phyloP scores from a whole-genome alignment of 257 asterid genomes.

The Gardenia jasminoides region DNA sequence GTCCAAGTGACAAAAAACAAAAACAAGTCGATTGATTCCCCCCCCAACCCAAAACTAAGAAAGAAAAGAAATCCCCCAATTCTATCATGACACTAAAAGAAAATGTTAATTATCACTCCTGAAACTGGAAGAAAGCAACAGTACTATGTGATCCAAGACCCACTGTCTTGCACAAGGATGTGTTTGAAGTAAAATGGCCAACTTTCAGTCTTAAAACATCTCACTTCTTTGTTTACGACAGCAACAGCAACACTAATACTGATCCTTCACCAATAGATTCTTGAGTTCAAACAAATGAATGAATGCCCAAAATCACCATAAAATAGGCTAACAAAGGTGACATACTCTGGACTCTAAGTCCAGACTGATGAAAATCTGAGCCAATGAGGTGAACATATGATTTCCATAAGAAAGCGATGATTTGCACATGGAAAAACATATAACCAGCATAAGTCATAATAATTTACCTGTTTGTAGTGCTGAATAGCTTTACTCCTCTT shows the following conservation, averaged over 20 bases:
- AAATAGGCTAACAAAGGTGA: too few species aligned
- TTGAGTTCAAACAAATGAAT: neutral
- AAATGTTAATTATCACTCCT: neutral
- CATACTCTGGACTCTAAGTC: neutral
- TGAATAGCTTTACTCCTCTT: conserved; percentile 68
- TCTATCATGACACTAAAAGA: neutral
- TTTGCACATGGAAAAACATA: neutral
- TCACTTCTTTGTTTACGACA: neutral
- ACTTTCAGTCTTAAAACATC: neutral
- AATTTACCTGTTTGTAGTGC: conserved; percentile 74
- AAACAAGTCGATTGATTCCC: neutral
- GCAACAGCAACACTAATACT: neutral
- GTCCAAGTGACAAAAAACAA: neutral
- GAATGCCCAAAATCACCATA: neutral
- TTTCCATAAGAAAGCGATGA: neutral
- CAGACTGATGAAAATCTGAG: neutral
- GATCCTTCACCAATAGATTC: neutral
- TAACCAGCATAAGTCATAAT: neutral
- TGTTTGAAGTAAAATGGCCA: neutral
- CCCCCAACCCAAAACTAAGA: neutral
- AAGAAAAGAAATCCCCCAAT: neutral
- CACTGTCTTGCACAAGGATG: neutral
- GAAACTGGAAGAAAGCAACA: neutral
- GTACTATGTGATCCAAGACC: neutral
- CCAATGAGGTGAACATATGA: neutral